Conservation (phyloP, 2,329 filamentous ascomycete genomes). For the Fonsecaea pugnacius region DNA sequence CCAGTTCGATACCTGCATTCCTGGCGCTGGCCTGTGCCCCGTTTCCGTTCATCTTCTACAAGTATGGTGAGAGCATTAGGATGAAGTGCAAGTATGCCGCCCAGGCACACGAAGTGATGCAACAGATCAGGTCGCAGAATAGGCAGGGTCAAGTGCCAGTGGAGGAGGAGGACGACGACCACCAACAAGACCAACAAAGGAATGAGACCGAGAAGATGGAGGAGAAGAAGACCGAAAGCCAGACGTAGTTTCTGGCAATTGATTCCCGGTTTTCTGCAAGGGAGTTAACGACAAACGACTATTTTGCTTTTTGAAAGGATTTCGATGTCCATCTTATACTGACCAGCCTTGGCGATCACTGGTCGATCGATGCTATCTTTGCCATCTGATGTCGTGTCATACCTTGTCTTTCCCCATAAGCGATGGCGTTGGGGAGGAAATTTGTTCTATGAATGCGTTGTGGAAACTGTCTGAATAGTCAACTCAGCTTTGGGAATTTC, state of each 20-base stretch:
- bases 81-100: constrained; percentile 49
- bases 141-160: not conserved
- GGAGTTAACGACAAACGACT: too few species aligned
- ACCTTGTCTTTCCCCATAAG: not conserved
- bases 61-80: constrained; percentile 47
- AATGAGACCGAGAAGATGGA: not conserved
- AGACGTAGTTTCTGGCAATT: not conserved
- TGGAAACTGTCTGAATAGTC: not conserved
- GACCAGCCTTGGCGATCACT: not conserved
- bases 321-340: not conserved
- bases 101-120: constrained; percentile 41
- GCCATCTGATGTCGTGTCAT: not conserved
- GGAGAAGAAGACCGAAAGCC: constrained; percentile 3
- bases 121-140: constrained; percentile 30
- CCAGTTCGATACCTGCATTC: constrained; percentile 52
- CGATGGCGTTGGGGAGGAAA: not conserved
- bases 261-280: not conserved
- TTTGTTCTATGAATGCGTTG: not conserved
- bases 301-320: not conserved
- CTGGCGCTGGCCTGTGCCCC: constrained; percentile 51
- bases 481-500: not conserved
- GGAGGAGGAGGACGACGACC: not conserved
- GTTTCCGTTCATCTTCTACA: constrained; percentile 52
- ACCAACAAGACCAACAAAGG: not conserved
- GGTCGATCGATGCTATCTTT: not conserved